A percentile compares a stretch with the other conserved stretches of the same genome.
These are phyloP conservation scores for grape (Vitis vinifera) DNA, from an alignment of 164 flowering plant species.

Conservation along the genomic window DNA sequence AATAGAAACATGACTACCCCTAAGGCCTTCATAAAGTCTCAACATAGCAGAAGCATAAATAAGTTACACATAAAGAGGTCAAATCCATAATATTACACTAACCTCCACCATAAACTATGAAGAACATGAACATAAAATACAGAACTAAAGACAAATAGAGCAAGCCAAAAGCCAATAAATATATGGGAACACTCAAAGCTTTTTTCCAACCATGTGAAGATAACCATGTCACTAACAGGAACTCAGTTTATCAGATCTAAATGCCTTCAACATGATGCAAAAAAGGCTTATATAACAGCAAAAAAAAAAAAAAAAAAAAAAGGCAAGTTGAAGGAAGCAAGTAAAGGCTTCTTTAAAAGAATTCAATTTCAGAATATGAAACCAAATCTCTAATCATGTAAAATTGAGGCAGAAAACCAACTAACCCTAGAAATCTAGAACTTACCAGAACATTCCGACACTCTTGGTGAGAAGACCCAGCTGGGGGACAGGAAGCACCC, in stretches of 20 bases:
- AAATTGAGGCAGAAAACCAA: not conserved
- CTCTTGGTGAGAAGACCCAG: slow-evolving; percentile 83
- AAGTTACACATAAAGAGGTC: too few relatives aligned
- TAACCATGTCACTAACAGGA: too few relatives aligned
- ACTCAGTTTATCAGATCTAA: too few relatives aligned
- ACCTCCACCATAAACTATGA: not conserved
- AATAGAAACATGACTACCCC: too few relatives aligned
- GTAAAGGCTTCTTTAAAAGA: not conserved
- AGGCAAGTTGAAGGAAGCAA: not conserved
- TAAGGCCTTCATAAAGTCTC: too few relatives aligned
- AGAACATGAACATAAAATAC: too few relatives aligned
- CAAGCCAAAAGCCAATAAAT: not conserved
- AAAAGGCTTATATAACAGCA: too few relatives aligned
- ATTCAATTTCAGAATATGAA: not conserved
- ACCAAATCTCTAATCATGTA: not conserved
- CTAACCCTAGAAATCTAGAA: slow-evolving; percentile 3
- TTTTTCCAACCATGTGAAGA: not conserved
- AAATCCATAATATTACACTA: too few relatives aligned
- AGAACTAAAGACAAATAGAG: not conserved
- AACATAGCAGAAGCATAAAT: too few relatives aligned
- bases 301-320: too few relatives aligned
- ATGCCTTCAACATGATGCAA: too few relatives aligned
- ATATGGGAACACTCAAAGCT: not conserved
- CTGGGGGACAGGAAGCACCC: slow-evolving; percentile 86
- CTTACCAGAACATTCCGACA: slow-evolving; percentile 83